Conservation (phyloP, 768 basidiomycete species). For the Termitomyces titanicus region DNA sequence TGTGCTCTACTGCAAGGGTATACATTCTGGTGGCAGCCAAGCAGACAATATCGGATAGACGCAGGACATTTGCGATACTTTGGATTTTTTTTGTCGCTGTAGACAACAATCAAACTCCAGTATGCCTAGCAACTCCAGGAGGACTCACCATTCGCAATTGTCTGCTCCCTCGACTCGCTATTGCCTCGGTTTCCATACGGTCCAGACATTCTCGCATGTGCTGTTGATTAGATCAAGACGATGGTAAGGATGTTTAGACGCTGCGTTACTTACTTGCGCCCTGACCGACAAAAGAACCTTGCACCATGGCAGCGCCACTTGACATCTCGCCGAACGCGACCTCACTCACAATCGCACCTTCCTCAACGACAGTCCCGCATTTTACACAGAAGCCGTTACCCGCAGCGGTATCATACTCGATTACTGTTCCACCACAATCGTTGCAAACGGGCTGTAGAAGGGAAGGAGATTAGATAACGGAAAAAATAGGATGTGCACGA, state of each 20-base stretch:
- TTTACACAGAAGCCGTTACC: conserved; percentile 83
- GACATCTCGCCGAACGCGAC: conserved; percentile 94
- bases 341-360: conserved; percentile 92
- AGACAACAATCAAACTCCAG: neutral
- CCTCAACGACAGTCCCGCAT: conserved; percentile 90
- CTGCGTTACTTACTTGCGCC: conserved; percentile 63
- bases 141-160: conserved; percentile 78
- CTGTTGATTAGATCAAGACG: conserved; percentile 32
- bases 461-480: conserved; percentile 11
- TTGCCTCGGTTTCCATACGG: conserved; percentile 79
- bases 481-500: neutral
- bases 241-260: conserved; percentile 26
- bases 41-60: conserved; percentile 75
- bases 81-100: conserved; percentile 81
- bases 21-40: conserved; percentile 84
- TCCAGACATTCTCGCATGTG: conserved; percentile 78
- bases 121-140: neutral
- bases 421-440: conserved; percentile 79
- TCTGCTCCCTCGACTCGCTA: conserved; percentile 85
- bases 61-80: conserved; percentile 73
- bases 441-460: conserved; percentile 51
- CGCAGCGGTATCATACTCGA: conserved; percentile 81
- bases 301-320: conserved; percentile 90
- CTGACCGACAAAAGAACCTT: conserved; percentile 88
- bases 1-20: conserved; percentile 90